Conservation (phyloP, 495 filamentous ascomycete species). For the Neurospora sp. region DNA sequence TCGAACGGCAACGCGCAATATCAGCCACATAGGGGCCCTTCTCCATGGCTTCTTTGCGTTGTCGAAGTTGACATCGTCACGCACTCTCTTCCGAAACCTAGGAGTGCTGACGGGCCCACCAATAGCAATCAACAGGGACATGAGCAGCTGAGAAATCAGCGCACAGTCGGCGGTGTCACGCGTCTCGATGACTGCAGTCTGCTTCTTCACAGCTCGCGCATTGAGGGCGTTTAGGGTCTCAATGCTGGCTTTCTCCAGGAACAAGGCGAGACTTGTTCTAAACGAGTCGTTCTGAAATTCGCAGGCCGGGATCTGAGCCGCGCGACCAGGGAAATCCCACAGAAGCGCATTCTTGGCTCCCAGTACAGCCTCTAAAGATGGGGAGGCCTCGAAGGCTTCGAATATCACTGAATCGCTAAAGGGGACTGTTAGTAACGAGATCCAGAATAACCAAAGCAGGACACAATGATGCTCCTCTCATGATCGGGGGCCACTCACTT, state of each 20-base stretch:
- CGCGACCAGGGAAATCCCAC: neutral
- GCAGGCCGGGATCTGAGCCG: neutral
- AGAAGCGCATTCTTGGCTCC: neutral
- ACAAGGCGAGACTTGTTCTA: neutral
- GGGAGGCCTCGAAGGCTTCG: slow-evolving; percentile 2
- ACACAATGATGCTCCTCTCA: neutral
- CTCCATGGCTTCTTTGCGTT: slow-evolving; percentile 45
- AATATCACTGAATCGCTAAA: slow-evolving; percentile 1
- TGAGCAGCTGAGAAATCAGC: neutral
- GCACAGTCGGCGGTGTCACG: neutral
- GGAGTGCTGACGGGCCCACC: slow-evolving; percentile 7
- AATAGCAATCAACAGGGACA: neutral
- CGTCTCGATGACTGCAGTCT: neutral
- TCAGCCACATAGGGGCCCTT: slow-evolving; percentile 46
- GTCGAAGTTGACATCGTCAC: slow-evolving; percentile 46
- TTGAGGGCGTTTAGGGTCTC: neutral
- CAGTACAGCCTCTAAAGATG: slow-evolving; percentile 1
- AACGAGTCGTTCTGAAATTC: neutral
- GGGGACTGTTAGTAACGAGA: neutral
- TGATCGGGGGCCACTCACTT: slow-evolving; percentile 24
- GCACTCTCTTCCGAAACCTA: slow-evolving; percentile 43
- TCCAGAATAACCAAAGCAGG: neutral
- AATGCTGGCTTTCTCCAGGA: neutral
- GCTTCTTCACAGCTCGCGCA: neutral
- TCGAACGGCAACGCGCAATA: slow-evolving; percentile 45